Evolutionary conservation across 2,329 filamentous ascomycete genomes (phyloP).

Genomic region (Passalora sequoiae): DNA sequence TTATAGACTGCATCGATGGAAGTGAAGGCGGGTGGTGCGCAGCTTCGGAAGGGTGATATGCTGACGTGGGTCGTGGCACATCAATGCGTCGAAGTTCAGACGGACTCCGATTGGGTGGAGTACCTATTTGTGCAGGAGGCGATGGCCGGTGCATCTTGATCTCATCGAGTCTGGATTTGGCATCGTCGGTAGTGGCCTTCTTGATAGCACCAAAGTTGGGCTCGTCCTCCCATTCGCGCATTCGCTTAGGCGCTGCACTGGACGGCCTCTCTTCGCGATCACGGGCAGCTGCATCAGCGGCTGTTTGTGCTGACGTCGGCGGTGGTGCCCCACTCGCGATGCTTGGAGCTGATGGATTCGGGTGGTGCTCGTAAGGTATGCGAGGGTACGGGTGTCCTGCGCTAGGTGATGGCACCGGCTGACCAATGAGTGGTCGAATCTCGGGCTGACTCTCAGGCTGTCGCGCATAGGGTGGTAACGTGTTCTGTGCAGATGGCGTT

Average conservation of each 20-base stretch:
- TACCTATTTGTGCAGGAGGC: conserved; percentile 44
- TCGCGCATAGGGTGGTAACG: conserved; percentile 64
- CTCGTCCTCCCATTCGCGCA: conserved; percentile 90
- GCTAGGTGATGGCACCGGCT: conserved; percentile 69
- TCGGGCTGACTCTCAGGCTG: conserved; percentile 66
- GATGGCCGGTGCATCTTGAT: conserved; percentile 65
- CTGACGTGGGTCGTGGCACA: conserved; percentile 57
- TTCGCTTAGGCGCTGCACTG: conserved; percentile 74
- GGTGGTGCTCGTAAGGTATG: conserved; percentile 72
- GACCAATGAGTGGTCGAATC: conserved; percentile 74
- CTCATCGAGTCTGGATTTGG: conserved; percentile 78
- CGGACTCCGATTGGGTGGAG: conserved; percentile 73
- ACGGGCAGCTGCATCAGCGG: conserved; percentile 63
- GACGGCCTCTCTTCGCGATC: conserved; percentile 68
- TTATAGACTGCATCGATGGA: conserved; percentile 42
- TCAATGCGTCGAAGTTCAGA: conserved; percentile 61
- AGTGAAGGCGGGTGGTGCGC: conserved; percentile 75
- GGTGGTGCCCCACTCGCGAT: conserved; percentile 68
- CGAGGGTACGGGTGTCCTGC: conserved; percentile 70
- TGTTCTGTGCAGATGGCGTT: conserved; percentile 43
- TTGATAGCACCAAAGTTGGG: conserved; percentile 52
- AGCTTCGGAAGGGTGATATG: conserved; percentile 86
- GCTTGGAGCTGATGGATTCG: conserved; percentile 54
- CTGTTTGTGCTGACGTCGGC: conserved; percentile 51
- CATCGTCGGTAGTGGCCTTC: conserved; percentile 86